Conservation (phyloP, 2,329 filamentous ascomycete species). For the Trichoderma sp. region DNA sequence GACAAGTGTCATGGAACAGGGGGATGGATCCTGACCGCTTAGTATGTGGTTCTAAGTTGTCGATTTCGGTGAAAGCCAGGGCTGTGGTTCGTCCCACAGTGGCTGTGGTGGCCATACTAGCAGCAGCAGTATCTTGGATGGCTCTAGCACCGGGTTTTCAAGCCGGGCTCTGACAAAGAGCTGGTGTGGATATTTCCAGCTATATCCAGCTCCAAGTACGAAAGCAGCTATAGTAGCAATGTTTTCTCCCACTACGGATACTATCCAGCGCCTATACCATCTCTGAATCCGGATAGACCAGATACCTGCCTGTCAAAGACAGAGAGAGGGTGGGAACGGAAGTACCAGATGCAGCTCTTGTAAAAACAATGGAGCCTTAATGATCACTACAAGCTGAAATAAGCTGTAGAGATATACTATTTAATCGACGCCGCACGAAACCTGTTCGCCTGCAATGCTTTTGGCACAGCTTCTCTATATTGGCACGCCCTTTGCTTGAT, state of each 20-base stretch:
- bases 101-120: slow-evolving; percentile 17
- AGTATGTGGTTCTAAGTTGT: slow-evolving; percentile 31
- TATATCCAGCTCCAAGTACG: not conserved
- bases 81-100: slow-evolving; percentile 35
- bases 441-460: not conserved
- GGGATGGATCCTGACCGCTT: slow-evolving; percentile 35
- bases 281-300: slow-evolving; percentile 2
- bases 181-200: slow-evolving; percentile 1
- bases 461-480: not conserved
- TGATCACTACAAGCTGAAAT: slow-evolving; percentile 3
- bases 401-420: slow-evolving; percentile 5
- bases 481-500: not conserved
- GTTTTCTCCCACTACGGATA: not conserved
- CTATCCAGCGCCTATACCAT: not conserved
- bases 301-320: not conserved
- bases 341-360: not conserved
- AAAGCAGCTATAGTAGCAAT: not conserved
- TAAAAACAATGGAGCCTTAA: slow-evolving; percentile 3
- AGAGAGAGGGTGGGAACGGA: not conserved
- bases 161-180: slow-evolving; percentile 10
- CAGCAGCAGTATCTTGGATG: slow-evolving; percentile 3
- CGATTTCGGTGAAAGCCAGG: slow-evolving; percentile 43
- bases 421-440: not conserved
- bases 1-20: slow-evolving; percentile 43
- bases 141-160: slow-evolving; percentile 4